A percentile compares a stretch with the other conserved stretches of the same genome.
Conservation (phyloP, 306 rosid species). For the Cucumis sativus region Cucumber_9930_V3 NC_026659.2:4896001-4896500, state of each 20-base stretch:
- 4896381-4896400: not conserved
- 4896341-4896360: not conserved
- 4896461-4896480: constrained; percentile 70
- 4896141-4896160: too few species aligned
- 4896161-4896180: too few species aligned
- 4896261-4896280: not conserved
- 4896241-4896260: not conserved
- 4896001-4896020: not conserved
- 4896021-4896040: not conserved
- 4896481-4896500: constrained; percentile 63
- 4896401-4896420: constrained; percentile 44
- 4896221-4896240: not conserved
- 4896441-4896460: constrained; percentile 95
- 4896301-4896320: not conserved
- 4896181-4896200: not conserved
- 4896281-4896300: not conserved
- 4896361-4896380: too few species aligned
- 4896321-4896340: not conserved
- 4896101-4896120: too few species aligned
- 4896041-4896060: not conserved
- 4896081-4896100: not conserved
- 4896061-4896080: not conserved
- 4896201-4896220: not conserved
- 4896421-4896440: constrained; percentile 90
- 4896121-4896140: too few species aligned